Evolutionary conservation across 805 yeast species (phyloP).

Genomic region (Candida fluviatilis): DNA sequence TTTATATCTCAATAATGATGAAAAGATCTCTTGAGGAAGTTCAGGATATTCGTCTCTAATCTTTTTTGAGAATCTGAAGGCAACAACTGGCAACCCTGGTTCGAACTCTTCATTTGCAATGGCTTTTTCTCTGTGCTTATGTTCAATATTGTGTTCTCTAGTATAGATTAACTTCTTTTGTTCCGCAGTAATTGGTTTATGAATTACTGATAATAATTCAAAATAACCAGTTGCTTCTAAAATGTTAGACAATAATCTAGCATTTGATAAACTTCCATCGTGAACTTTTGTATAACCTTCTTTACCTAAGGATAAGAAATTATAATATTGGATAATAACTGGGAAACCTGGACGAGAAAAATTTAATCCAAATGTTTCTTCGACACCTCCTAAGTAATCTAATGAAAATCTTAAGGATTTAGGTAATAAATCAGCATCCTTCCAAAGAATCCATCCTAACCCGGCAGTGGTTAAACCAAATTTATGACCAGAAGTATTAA

Average conservation of each 20-base stretch:
- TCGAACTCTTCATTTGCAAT: conserved; percentile 45
- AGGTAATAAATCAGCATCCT: conserved; percentile 60
- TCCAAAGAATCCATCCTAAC: conserved; percentile 89
- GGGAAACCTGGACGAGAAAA: conserved; percentile 93
- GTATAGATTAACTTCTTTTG: conserved; percentile 17
- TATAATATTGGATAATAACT: conserved; percentile 82
- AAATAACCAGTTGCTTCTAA: conserved; percentile 64
- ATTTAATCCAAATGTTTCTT: conserved; percentile 81
- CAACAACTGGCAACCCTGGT: conserved; percentile 86
- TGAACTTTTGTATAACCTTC: conserved; percentile 68
- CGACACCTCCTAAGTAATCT: conserved; percentile 83
- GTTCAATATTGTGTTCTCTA: conserved; percentile 6
- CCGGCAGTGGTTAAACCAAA: conserved; percentile 91
- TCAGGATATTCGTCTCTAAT: conserved; percentile 63
- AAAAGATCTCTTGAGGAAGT: conserved; percentile 74
- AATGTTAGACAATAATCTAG: conserved; percentile 61
- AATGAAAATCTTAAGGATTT: conserved; percentile 69
- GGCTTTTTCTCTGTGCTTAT: conserved; percentile 10
- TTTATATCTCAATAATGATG: conserved; percentile 67
- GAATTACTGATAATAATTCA: conserved; percentile 74
- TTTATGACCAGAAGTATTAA: conserved; percentile 90
- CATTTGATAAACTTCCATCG: conserved; percentile 61
- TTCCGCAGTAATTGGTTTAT: conserved; percentile 44
- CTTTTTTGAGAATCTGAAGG: conserved; percentile 66
- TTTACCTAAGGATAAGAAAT: conserved; percentile 65